Percentiles rank a stretch among this genome's conserved stretches.
These are phyloP conservation scores for Podospora fimiseda DNA, from an alignment of 495 filamentous ascomycete genomes.

Conservation along the genomic window DNA sequence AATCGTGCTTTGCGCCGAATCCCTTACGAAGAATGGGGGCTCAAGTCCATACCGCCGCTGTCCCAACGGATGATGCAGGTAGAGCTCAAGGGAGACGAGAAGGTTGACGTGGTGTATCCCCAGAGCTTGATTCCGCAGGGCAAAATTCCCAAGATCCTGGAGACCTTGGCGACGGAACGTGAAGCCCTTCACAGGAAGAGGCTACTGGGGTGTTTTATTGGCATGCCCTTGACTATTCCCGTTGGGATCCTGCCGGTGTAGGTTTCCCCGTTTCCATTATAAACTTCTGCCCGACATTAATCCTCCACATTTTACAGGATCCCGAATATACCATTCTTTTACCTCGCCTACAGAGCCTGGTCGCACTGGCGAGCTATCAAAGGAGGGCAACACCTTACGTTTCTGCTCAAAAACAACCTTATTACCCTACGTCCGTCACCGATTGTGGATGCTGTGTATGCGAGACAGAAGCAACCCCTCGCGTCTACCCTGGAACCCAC, in stretches of 20 bases:
- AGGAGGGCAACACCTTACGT: constrained; percentile 80
- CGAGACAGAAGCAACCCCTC: constrained; percentile 27
- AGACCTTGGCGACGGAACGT: constrained; percentile 66
- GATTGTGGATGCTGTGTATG: constrained; percentile 68
- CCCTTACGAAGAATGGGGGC: constrained; percentile 92
- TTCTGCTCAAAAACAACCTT: constrained; percentile 65
- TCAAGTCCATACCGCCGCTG: constrained; percentile 89
- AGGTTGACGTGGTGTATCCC: constrained; percentile 74
- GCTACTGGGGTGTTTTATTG: constrained; percentile 72
- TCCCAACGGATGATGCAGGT: constrained; percentile 57
- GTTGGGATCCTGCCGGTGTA: constrained; percentile 81
- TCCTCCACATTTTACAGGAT: no score
- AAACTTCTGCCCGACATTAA: no score
- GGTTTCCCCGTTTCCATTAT: no score
- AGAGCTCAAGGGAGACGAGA: constrained; percentile 56
- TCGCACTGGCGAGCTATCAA: constrained; percentile 66
- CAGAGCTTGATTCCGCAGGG: constrained; percentile 56
- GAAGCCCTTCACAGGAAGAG: constrained; percentile 67
- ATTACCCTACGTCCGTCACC: constrained; percentile 55
- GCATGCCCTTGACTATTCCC: constrained; percentile 78
- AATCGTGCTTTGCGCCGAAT: constrained; percentile 80
- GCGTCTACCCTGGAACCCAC: constrained; percentile 25
- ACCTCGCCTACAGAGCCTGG: constrained; percentile 73
- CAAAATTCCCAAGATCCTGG: constrained; percentile 54
- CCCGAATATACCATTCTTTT: constrained; percentile 97